Conservation (phyloP, 2,329 filamentous ascomycete species). For the Epichloe bromicola region DNA sequence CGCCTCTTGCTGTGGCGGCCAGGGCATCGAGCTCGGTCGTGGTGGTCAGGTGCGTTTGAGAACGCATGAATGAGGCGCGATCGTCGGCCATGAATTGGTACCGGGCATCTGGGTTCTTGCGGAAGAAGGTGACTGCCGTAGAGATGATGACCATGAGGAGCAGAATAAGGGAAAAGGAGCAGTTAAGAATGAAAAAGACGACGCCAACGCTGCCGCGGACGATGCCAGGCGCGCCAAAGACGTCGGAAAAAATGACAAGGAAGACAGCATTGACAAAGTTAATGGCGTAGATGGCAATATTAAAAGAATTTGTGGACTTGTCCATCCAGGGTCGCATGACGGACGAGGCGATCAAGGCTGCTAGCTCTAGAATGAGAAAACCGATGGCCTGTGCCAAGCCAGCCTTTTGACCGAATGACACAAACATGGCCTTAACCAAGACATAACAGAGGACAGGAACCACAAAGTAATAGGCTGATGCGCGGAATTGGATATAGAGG, state of each 20-base stretch:
- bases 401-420: constrained; percentile 62
- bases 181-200: constrained; percentile 77
- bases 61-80: constrained; percentile 93
- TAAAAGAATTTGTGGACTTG: constrained; percentile 92
- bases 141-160: constrained; percentile 61
- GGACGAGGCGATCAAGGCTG: constrained; percentile 60
- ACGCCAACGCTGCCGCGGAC: constrained; percentile 82
- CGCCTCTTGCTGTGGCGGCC: constrained; percentile 78
- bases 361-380: constrained; percentile 71
- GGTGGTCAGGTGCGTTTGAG: constrained; percentile 59
- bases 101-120: constrained; percentile 83
- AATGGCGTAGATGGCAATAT: constrained; percentile 76
- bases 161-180: constrained; percentile 66
- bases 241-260: constrained; percentile 66
- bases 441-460: constrained; percentile 65
- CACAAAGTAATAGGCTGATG: constrained; percentile 90
- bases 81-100: constrained; percentile 95
- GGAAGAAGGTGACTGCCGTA: constrained; percentile 54
- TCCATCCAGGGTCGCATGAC: constrained; percentile 95
- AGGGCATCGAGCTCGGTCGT: constrained; percentile 82
- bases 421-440: constrained; percentile 77
- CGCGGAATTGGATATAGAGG: constrained; percentile 90
- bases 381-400: constrained; percentile 67
- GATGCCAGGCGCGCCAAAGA: constrained; percentile 71
- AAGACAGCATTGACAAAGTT: constrained; percentile 87